Conservation (phyloP, 495 filamentous ascomycete genomes). For the Chaetomium tenue region DNA sequence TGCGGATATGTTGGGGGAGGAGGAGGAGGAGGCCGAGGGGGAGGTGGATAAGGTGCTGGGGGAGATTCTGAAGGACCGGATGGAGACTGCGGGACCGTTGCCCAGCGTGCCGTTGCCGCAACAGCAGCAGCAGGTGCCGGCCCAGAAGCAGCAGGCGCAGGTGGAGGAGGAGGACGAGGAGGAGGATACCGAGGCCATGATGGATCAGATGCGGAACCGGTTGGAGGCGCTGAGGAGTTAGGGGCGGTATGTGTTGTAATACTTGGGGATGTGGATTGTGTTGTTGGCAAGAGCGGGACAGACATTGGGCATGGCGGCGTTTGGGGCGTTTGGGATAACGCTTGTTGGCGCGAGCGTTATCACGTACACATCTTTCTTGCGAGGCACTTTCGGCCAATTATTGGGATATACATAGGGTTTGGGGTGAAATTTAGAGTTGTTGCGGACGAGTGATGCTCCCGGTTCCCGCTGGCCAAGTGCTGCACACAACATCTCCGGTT, state of each 20-base stretch:
- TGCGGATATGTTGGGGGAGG: conserved; percentile 61
- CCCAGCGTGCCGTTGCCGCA: conserved; percentile 59
- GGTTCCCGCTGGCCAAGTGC: background rate
- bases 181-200: conserved; percentile 78
- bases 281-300: background rate
- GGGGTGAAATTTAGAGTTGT: background rate
- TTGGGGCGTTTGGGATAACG: conserved; percentile 12
- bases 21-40: conserved; percentile 83
- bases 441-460: background rate
- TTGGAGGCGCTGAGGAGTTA: conserved; percentile 90
- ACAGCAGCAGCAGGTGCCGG: conserved; percentile 48
- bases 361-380: background rate
- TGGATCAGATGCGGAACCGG: conserved; percentile 90
- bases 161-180: conserved; percentile 71
- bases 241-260: conserved; percentile 2
- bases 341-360: conserved; percentile 2
- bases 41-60: conserved; percentile 92
- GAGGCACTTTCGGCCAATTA: background rate
- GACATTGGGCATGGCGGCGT: conserved; percentile 16
- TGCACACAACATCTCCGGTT: background rate
- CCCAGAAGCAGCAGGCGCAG: conserved; percentile 51
- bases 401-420: background rate
- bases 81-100: conserved; percentile 63
- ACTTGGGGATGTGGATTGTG: background rate
- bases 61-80: conserved; percentile 79